phyloP scores from a whole-genome alignment of 345 rosid species.

The Murraya koenigii region DNA sequence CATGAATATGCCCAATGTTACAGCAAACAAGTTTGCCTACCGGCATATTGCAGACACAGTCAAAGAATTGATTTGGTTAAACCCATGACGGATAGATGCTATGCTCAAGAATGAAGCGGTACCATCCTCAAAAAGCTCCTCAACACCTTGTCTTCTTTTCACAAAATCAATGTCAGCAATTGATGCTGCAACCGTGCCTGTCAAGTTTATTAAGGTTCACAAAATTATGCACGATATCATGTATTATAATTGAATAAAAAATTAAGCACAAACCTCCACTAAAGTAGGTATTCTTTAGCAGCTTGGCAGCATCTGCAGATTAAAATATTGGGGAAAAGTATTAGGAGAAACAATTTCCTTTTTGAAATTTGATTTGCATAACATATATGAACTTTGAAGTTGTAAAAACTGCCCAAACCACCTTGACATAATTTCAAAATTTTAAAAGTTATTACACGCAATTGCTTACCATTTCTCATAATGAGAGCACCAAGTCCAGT shows the following conservation, averaged over 20 bases:
- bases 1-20: not conserved
- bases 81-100: slow-evolving; percentile 79
- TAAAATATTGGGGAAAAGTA: slow-evolving; percentile 12
- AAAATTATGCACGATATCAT: not conserved
- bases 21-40: slow-evolving; percentile 37
- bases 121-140: slow-evolving; percentile 92
- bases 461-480: slow-evolving; percentile 64
- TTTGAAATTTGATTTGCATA: not conserved
- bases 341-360: slow-evolving; percentile 2
- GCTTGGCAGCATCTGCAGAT: slow-evolving; percentile 75
- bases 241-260: slow-evolving; percentile 4
- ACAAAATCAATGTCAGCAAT: slow-evolving; percentile 96
- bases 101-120: slow-evolving; percentile 82
- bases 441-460: slow-evolving; percentile 16
- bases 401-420: not conserved
- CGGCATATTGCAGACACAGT: slow-evolving; percentile 58
- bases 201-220: slow-evolving; percentile 13
- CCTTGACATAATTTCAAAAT: not conserved
- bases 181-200: slow-evolving; percentile 93
- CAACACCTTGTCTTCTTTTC: slow-evolving; percentile 78
- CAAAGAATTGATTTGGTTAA: slow-evolving; percentile 68
- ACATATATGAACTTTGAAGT: not conserved
- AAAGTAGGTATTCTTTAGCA: slow-evolving; percentile 81
- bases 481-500: slow-evolving; percentile 99
- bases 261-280: slow-evolving; percentile 76